Evolutionary conservation across 2,329 filamentous ascomycete species (phyloP), one percentile per base, ranked within the genome.

Genomic region (Exophiala dermatitidis): DNA sequence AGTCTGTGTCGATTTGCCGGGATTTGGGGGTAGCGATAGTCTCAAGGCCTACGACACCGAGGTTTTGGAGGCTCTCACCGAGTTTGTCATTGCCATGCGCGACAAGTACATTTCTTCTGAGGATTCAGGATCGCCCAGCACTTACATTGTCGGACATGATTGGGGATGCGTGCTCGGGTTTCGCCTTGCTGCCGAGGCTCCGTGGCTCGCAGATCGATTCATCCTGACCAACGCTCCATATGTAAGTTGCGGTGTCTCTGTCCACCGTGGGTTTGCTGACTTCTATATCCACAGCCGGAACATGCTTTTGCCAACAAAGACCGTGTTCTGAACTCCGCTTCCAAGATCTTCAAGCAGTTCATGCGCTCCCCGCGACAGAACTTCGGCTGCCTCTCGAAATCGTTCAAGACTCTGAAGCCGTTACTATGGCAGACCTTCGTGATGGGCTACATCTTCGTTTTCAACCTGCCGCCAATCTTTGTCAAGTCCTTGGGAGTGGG

Each of bases 121-220:
- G 58, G 69, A 68, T 0, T 64, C 71, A 42, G 71, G 72, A 41
- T 49, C 53, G 5, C 70, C 66, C 53, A 75, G 71, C 50, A 60
- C 57, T 5, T 57, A 61, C 52, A 69, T 79, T 45, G 75, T 78
- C 33, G 73, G 67, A 3, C 78, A 80, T 65, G 78, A 81, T 55
- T 80, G 78, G 78, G 78, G 78, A 10, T 75, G 72, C 50, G 62
- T 77, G 5, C 62, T 82, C 12, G 72, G 71, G 2, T 78, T 74
- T 59, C 71, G 80, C 42, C 72, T 83, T 41, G 80, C 79, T n/a
- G 69, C 76, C n/a, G 79, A 82, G 61, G 79, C 80, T 30, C 71
- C 73, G 19, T 70, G 74, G 48, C 64, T 83, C 44, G 76, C 79
- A 5, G 75, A 82, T 65, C 72, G 77, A 38, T 80, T 78, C 61